phyloP scores from a whole-genome alignment of 106 monocot genomes.

The Dioscorea zingiberensis region DNA sequence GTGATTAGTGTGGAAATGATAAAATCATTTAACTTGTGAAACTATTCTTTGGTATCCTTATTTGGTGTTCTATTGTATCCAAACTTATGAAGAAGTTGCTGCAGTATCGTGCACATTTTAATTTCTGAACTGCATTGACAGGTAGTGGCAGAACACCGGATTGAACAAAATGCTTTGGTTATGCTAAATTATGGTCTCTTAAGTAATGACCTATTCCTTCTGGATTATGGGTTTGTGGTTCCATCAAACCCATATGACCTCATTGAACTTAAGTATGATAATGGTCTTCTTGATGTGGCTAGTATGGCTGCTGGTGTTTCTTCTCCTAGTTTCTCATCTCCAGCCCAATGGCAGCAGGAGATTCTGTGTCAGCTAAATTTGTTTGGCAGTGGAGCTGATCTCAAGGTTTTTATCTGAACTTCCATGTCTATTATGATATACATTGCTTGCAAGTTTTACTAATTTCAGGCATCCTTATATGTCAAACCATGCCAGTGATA shows the following conservation, averaged over 20 bases:
- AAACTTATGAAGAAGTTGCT: too few species aligned
- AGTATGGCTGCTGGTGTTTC: conserved; percentile 82
- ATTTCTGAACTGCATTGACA: conserved; percentile 23
- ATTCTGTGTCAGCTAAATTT: conserved; percentile 71
- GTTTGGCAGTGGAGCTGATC: conserved; percentile 54
- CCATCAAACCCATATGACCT: conserved; percentile 72
- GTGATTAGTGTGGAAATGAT: too few species aligned
- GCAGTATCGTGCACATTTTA: too few species aligned
- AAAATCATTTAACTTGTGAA: too few species aligned
- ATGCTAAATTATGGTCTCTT: conserved; percentile 82
- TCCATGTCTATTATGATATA: too few species aligned
- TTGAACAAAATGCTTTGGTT: conserved; percentile 48
- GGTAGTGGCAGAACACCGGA: conserved; percentile 64
- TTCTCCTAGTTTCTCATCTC: conserved; percentile 68
- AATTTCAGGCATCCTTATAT: too few species aligned
- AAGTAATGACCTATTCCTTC: conserved; percentile 87
- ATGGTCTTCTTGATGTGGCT: conserved; percentile 78
- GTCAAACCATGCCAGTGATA: too few species aligned
- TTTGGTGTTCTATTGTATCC: too few species aligned
- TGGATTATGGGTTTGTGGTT: conserved; percentile 97
- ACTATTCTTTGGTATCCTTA: too few species aligned
- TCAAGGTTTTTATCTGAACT: conserved; percentile 43
- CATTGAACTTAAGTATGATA: conserved; percentile 81
- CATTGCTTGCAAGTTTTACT: too few species aligned
- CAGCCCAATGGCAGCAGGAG: conserved; percentile 71